phyloP scores from a whole-genome alignment of 805 yeast species.

The Nakazawaea molendinolei region DNA sequence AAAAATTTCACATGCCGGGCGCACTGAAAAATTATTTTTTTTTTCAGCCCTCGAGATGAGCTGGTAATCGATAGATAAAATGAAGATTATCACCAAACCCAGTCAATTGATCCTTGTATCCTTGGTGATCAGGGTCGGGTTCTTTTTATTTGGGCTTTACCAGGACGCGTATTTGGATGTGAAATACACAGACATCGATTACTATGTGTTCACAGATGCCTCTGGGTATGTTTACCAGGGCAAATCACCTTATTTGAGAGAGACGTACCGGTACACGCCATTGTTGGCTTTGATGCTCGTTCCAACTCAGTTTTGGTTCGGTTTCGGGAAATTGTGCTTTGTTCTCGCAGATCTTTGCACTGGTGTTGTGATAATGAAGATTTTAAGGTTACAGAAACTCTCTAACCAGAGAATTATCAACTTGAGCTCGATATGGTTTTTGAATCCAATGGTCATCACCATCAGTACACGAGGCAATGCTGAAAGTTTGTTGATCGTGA shows the following conservation, averaged over 20 bases:
- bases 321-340: constrained; percentile 78
- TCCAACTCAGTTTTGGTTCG: constrained; percentile 53
- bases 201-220: constrained; percentile 91
- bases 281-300: constrained; percentile 74
- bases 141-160: constrained; percentile 73
- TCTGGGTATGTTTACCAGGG: constrained; percentile 55
- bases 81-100: constrained; percentile 1
- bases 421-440: constrained; percentile 67
- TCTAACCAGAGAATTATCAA: constrained; percentile 26
- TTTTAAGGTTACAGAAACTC: constrained; percentile 24
- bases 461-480: constrained; percentile 92
- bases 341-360: constrained; percentile 75
- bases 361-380: constrained; percentile 51
- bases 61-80: no score
- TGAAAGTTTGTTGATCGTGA: constrained; percentile 79
- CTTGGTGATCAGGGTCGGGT: constrained; percentile 42
- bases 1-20: no score
- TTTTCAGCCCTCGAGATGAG: no score
- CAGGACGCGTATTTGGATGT: constrained; percentile 79
- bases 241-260: constrained; percentile 72
- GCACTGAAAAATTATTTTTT: no score
- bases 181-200: constrained; percentile 91
- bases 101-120: constrained; percentile 12
- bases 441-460: constrained; percentile 92
- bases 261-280: constrained; percentile 92